Percentiles rank a stretch among this genome's conserved stretches.
Evolutionary conservation across 2,329 filamentous ascomycete species (phyloP).

Genomic region (Curvularia sp.): DNA sequence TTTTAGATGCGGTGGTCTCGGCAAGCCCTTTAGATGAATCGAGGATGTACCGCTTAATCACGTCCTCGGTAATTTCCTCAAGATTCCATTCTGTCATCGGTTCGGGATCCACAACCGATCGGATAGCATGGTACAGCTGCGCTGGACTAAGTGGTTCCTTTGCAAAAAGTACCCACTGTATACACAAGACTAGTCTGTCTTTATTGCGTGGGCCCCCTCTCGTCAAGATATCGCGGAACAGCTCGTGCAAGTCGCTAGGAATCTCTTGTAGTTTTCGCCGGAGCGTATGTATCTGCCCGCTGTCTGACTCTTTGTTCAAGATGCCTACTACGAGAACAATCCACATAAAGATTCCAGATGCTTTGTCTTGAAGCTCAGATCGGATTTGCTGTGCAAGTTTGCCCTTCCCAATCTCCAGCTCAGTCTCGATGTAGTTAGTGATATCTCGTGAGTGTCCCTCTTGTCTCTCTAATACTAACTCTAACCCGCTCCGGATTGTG

Average conservation of each 20-base stretch:
- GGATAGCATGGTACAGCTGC: conserved; percentile 28
- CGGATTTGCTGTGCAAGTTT: conserved; percentile 32
- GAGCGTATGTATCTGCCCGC: conserved; percentile 36
- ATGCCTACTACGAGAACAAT: conserved; percentile 44
- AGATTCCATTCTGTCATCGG: conserved; percentile 21
- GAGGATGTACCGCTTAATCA: conserved; percentile 28
- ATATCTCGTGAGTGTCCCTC: conserved; percentile 51
- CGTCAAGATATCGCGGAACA: conserved; percentile 22
- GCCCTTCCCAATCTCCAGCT: conserved; percentile 32
- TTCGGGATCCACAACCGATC: conserved; percentile 17
- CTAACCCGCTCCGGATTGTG: conserved; percentile 36
- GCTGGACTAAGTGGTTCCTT: conserved; percentile 22
- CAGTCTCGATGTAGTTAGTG: conserved; percentile 27
- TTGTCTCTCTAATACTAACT: conserved; percentile 48
- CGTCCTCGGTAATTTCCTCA: conserved; percentile 20
- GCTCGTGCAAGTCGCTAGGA: not conserved
- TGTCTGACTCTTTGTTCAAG: conserved; percentile 53
- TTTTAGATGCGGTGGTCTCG: conserved; percentile 24
- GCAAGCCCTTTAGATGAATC: conserved; percentile 36
- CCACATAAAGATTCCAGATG: conserved; percentile 57
- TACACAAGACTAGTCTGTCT: conserved; percentile 21
- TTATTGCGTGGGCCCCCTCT: conserved; percentile 50
- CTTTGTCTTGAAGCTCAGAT: conserved; percentile 45
- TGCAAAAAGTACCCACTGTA: conserved; percentile 33
- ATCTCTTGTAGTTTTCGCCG: not conserved